phyloP scores from a whole-genome alignment of 306 rosid species.

The Aeschynomene evenia region DNA sequence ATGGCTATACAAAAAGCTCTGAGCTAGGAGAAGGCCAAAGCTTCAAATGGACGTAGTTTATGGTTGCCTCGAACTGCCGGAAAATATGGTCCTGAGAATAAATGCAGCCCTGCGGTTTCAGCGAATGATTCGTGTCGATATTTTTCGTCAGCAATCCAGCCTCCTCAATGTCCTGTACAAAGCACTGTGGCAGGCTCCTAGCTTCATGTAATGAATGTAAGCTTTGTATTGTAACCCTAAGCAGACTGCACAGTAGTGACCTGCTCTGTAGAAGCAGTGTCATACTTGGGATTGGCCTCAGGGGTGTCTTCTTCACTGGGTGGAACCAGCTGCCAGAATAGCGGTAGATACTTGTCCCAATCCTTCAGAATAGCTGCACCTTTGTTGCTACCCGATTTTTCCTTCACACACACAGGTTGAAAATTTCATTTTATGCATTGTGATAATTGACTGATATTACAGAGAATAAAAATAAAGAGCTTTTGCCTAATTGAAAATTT shows the following conservation, averaged over 20 bases:
- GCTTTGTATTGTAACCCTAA: conserved; percentile 35
- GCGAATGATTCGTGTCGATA: conserved; percentile 16
- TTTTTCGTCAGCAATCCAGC: conserved; percentile 21
- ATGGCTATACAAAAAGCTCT: conserved; percentile 42
- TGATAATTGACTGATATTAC: conserved; percentile 8
- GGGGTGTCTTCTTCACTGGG: conserved; percentile 99
- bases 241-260: conserved; percentile 78
- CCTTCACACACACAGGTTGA: conserved; percentile 46
- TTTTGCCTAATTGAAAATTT: conserved; percentile 16
- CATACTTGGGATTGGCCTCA: conserved; percentile 78
- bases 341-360: conserved; percentile 78
- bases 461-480: not conserved
- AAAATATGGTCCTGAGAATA: conserved; percentile 34
- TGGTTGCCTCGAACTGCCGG: conserved; percentile 19
- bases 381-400: conserved; percentile 87
- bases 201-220: not conserved
- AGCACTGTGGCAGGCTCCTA: conserved; percentile 30
- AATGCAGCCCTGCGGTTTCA: conserved; percentile 10
- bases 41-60: conserved; percentile 24
- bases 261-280: conserved; percentile 55
- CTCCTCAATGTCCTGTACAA: conserved; percentile 37
- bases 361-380: conserved; percentile 79
- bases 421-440: conserved; percentile 1
- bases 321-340: conserved; percentile 98
- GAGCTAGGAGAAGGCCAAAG: conserved; percentile 21